Percentiles rank a stretch among this genome's conserved stretches.
Evolutionary conservation across 1,139 yeast species (phyloP).

Genomic region (Citeromyces hawaiiensis): DNA sequence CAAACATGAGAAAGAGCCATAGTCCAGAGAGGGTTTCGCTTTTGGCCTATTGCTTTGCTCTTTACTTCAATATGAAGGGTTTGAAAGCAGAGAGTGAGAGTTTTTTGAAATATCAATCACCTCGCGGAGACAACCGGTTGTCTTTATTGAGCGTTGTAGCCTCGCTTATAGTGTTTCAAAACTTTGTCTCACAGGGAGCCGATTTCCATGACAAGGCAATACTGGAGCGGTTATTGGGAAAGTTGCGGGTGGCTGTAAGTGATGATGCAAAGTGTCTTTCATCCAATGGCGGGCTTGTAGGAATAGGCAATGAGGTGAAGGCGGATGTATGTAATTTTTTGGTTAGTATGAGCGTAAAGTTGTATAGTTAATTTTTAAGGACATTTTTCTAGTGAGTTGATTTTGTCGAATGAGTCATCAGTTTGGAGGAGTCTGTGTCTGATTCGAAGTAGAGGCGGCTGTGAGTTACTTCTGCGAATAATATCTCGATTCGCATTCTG

Average conservation of each 20-base stretch:
- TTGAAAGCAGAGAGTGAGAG: background rate
- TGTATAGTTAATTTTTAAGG: background rate
- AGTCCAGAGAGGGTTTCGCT: background rate
- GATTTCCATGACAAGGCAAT: background rate
- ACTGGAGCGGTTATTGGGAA: background rate
- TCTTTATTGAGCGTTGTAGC: background rate
- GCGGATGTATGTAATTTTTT: background rate
- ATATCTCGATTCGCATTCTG: too few species aligned
- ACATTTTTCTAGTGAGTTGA: too few species aligned
- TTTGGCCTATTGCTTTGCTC: constrained; percentile 1
- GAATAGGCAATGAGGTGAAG: background rate
- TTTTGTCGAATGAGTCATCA: too few species aligned
- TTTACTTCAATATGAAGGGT: background rate
- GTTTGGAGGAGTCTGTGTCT: too few species aligned
- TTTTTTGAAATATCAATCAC: background rate
- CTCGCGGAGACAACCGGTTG: background rate
- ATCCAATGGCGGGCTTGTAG: background rate
- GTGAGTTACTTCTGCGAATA: too few species aligned
- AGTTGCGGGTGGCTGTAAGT: background rate
- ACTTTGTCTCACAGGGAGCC: background rate
- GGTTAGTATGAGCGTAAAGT: background rate
- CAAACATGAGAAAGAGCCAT: background rate
- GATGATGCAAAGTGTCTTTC: background rate
- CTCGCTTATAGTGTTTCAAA: background rate
- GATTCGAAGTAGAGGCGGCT: too few species aligned